These are phyloP conservation scores for Pittosporum tobira DNA, from an alignment of 129 eudicot genomes.

Conservation along the genomic window DNA sequence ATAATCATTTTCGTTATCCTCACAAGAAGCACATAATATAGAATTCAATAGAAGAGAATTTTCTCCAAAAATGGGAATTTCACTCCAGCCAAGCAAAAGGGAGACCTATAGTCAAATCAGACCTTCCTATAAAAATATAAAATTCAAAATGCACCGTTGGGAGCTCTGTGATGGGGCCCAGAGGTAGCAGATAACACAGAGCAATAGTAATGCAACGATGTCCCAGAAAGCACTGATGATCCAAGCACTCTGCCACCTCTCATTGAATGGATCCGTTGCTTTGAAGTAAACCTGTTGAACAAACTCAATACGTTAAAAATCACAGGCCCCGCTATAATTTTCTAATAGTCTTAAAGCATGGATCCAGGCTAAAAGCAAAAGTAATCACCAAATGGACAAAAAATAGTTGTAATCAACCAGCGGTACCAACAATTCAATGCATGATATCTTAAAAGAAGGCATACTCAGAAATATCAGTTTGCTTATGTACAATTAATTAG, in stretches of 20 bases:
- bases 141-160: slow-evolving; percentile 51
- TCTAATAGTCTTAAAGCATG: not conserved
- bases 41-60: too few relatives aligned
- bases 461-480: too few relatives aligned
- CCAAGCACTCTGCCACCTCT: slow-evolving; percentile 99
- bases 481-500: not conserved
- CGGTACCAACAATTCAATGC: not conserved
- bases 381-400: not conserved
- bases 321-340: not conserved
- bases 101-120: too few relatives aligned
- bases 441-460: too few relatives aligned
- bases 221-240: slow-evolving; percentile 98
- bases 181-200: slow-evolving; percentile 86
- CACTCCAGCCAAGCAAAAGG: too few relatives aligned
- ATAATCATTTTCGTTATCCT: too few relatives aligned
- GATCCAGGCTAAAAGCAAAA: not conserved
- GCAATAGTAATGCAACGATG: slow-evolving; percentile 78
- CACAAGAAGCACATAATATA: too few relatives aligned
- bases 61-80: too few relatives aligned
- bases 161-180: slow-evolving; percentile 99
- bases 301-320: slow-evolving; percentile 6
- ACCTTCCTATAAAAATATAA: not conserved
- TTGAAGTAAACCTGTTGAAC: slow-evolving; percentile 76
- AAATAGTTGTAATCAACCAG: not conserved
- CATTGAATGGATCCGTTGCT: slow-evolving; percentile 98